These are phyloP conservation scores for Condylostoma magnum DNA, from an alignment of 169 alveolate species.

Conservation along the genomic window DNA sequence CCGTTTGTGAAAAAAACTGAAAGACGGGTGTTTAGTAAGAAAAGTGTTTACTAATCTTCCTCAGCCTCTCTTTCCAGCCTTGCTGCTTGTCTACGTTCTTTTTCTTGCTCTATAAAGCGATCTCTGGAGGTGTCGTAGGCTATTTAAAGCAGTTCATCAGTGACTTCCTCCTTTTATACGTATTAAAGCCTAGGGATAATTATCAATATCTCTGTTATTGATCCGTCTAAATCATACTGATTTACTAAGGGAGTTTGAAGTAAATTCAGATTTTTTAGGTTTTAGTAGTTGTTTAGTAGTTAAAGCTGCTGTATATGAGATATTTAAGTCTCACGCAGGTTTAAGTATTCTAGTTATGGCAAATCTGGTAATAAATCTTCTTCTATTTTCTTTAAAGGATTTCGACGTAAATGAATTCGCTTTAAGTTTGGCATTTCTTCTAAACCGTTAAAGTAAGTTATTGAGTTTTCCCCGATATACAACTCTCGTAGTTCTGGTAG, in stretches of 20 bases:
- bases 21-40: too few relatives aligned
- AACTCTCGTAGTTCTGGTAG: slow-evolving; percentile 47
- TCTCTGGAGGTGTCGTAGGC: slow-evolving; percentile 17
- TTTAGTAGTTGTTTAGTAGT: slow-evolving; percentile 27
- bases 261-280: slow-evolving; percentile 35
- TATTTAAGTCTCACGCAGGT: slow-evolving; percentile 47
- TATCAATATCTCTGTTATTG: slow-evolving; percentile 7
- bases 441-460: slow-evolving; percentile 39
- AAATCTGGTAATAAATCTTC: slow-evolving; percentile 44
- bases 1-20: too few relatives aligned
- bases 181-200: background rate
- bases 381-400: slow-evolving; percentile 40
- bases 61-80: slow-evolving; percentile 27
- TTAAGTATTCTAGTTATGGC: slow-evolving; percentile 34
- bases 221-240: slow-evolving; percentile 24
- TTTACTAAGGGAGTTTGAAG: slow-evolving; percentile 36
- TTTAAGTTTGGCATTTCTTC: slow-evolving; percentile 41
- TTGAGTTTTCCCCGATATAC: slow-evolving; percentile 39
- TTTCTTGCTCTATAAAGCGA: slow-evolving; percentile 21
- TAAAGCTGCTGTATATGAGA: slow-evolving; percentile 7
- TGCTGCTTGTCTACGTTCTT: slow-evolving; percentile 19
- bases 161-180: slow-evolving; percentile 12
- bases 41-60: too few relatives aligned
- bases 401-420: slow-evolving; percentile 43
- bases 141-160: slow-evolving; percentile 28